Evolutionary conservation across 2,329 filamentous ascomycete species (phyloP), one percentile per base, ranked within the genome.

Genomic region (Colletotrichum higginsianum): DNA sequence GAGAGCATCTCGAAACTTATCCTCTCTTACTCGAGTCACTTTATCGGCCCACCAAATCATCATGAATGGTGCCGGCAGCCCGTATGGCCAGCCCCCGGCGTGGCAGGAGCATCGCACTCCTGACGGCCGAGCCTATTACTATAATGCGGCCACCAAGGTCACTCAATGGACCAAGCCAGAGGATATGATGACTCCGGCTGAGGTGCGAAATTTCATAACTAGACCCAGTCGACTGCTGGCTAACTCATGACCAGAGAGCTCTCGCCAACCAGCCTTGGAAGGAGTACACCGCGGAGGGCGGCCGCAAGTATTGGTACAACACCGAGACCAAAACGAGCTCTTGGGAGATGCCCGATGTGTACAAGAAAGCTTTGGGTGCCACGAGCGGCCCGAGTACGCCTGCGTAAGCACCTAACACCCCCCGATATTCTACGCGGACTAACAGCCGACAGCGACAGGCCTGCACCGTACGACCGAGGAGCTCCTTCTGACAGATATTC

Each of bases 101-200:
- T 98, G 95, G 95, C 91, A 94, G 81, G 93, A 96, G 81, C 92
- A 94, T 76, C 92, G 91, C 76, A 94, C 92, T 75, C 85, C 91
- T 3, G 95, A 98, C 78, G 96, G 95, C 75, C 91, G 94, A 76
- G 87, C 91, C 57, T 99, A 99, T 82, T 99, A 97, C 82, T 97
- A 95, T 86, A 97, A 99, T 80, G 84, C 91, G 15, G 84, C 90
- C 73, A 98, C 95, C 18, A 97, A 97, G 80, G 90, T 88, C 74
- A 98, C 96, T 42, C 93, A 95, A 88, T 99, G 96, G 96, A 92
- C 91, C 50, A 98, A 98, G 84, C 97, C 96, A 4, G 89, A 93
- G 79, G 96, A 97, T 56, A 86, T 97, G 82, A 95, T 97, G 93
- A 92, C 89, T 26, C 89, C 90, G 8, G 90, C 91, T 62, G 95